These are phyloP conservation scores for Actinomortierella ambigua DNA, from an alignment of 371 early-diverging fungal species.

Conservation along the genomic window DNA sequence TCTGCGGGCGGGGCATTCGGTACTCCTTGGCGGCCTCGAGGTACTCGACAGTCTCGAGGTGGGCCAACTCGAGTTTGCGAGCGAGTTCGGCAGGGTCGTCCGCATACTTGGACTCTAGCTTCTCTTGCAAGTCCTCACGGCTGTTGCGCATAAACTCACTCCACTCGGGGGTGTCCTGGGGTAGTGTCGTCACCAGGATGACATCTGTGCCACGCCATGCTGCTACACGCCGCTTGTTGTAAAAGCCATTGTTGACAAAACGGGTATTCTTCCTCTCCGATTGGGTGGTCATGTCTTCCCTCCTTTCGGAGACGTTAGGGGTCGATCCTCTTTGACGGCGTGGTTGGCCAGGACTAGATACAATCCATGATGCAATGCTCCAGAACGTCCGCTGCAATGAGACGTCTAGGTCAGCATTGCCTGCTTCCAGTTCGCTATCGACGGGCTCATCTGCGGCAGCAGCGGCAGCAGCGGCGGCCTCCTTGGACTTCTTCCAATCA, in stretches of 20 bases:
- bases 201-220: slow-evolving; percentile 28
- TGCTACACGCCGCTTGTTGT: slow-evolving; percentile 14
- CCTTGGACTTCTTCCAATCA: not conserved
- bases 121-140: slow-evolving; percentile 11
- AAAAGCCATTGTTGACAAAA: not conserved
- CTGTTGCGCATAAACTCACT: slow-evolving; percentile 25
- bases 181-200: slow-evolving; percentile 20
- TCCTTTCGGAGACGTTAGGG: not conserved
- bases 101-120: not conserved
- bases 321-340: not conserved
- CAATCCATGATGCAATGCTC: too few species aligned
- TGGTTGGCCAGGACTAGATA: too few species aligned
- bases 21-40: too few species aligned
- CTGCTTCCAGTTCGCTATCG: too few species aligned
- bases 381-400: not conserved
- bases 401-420: not conserved
- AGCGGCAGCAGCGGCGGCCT: not conserved
- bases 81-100: not conserved
- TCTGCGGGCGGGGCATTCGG: too few species aligned
- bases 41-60: too few species aligned
- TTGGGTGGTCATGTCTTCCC: not conserved
- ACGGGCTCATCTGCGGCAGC: not conserved
- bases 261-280: slow-evolving; percentile 1
- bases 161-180: slow-evolving; percentile 13
- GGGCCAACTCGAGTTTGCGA: not conserved